Percentiles rank a stretch among this genome's conserved stretches.
phyloP scores from a whole-genome alignment of 2,329 filamentous ascomycete genomes.

The Botryosphaeria dothidea region DNA sequence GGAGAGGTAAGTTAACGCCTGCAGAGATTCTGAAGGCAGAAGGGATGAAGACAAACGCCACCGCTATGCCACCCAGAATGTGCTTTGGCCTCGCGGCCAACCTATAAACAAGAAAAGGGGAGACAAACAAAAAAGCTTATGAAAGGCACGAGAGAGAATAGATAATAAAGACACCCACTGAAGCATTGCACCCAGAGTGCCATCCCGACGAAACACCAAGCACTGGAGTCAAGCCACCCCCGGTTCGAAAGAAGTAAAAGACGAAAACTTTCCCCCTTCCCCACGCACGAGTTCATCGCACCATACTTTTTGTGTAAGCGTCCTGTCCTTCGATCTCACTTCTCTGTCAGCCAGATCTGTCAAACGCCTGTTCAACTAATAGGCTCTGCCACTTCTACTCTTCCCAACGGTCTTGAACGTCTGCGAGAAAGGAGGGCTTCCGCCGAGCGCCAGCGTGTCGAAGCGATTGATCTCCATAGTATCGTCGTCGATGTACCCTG shows the following conservation, averaged over 20 bases:
- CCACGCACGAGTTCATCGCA: too few species aligned
- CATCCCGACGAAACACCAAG: neutral
- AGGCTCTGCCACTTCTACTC: slow-evolving; percentile 10
- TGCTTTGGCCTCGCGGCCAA: slow-evolving; percentile 11
- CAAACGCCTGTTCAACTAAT: neutral
- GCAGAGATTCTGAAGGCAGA: neutral
- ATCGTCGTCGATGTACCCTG: slow-evolving; percentile 61
- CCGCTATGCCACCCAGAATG: slow-evolving; percentile 5
- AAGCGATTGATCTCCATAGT: slow-evolving; percentile 35
- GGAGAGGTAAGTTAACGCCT: neutral
- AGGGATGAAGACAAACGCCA: neutral
- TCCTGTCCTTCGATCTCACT: neutral
- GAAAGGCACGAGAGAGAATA: neutral
- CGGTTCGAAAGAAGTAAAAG: neutral
- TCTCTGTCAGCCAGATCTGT: neutral
- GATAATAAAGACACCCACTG: neutral
- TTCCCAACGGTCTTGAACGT: slow-evolving; percentile 16
- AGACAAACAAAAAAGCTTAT: neutral
- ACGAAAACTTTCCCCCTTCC: neutral
- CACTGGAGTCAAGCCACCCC: neutral
- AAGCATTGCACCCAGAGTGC: neutral
- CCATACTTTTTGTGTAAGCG: neutral
- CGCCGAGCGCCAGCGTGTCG: slow-evolving; percentile 38
- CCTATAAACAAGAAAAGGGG: neutral
- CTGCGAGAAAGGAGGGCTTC: slow-evolving; percentile 11